phyloP scores from a whole-genome alignment of 176 grass and related monocot genomes.

The Stipa capillata region DNA sequence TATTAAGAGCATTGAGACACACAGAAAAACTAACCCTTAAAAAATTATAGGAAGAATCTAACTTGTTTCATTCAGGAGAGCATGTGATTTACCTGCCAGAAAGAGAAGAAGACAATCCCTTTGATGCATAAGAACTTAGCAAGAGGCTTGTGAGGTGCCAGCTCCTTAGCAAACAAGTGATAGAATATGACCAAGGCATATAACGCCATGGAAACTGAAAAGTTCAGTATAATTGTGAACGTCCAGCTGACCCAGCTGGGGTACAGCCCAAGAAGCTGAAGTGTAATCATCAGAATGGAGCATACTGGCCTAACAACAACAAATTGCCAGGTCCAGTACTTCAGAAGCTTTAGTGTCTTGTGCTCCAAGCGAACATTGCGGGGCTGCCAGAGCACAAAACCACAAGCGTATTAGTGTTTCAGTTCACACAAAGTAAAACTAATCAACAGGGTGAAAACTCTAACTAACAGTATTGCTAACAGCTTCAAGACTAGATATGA shows the following conservation, averaged over 20 bases:
- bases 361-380: conserved; percentile 72
- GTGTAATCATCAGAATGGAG: conserved; percentile 70
- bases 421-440: conserved; percentile 11
- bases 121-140: conserved; percentile 93
- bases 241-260: conserved; percentile 83
- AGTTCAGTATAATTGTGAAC: conserved; percentile 82
- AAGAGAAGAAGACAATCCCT: conserved; percentile 96
- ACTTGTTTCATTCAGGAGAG: neutral
- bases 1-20: neutral
- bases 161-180: conserved; percentile 92
- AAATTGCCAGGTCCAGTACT: conserved; percentile 99
- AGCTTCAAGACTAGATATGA: neutral
- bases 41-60: neutral
- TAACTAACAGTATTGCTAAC: neutral
- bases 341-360: conserved; percentile 81
- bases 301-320: conserved; percentile 82
- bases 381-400: conserved; percentile 42
- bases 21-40: neutral
- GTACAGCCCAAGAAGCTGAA: conserved; percentile 91
- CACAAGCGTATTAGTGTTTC: conserved; percentile 6
- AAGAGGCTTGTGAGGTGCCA: conserved; percentile 92
- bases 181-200: conserved; percentile 90
- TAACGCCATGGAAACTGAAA: conserved; percentile 88
- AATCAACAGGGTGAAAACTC: neutral
- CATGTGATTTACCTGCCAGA: conserved; percentile 71